A percentile compares a stretch with the other conserved stretches of the same genome.
These are phyloP conservation scores for Orbilia brochopaga DNA, from an alignment of 2,329 filamentous ascomycete species.

Conservation along the genomic window DNA sequence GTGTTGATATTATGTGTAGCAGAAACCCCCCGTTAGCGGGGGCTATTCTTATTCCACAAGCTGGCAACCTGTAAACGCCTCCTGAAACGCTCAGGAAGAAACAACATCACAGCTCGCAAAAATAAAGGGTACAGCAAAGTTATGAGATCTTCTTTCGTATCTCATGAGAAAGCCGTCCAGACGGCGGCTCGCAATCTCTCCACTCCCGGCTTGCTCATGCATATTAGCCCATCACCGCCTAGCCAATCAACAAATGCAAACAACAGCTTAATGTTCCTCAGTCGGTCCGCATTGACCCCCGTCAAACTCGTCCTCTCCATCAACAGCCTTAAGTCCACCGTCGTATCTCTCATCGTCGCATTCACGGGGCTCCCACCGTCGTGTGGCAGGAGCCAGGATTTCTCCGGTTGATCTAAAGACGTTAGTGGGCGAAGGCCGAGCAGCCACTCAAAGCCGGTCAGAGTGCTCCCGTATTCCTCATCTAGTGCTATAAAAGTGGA, in stretches of 20 bases:
- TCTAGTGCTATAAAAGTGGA: conserved; percentile 77
- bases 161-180: conserved; percentile 58
- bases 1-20: too few relatives aligned
- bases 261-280: conserved; percentile 69
- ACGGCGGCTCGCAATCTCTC: conserved; percentile 64
- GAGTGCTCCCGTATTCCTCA: conserved; percentile 62
- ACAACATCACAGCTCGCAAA: neutral
- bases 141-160: neutral
- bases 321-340: conserved; percentile 74
- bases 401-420: conserved; percentile 69
- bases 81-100: neutral
- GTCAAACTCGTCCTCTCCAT: conserved; percentile 64
- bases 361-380: conserved; percentile 61
- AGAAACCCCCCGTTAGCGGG: too few relatives aligned
- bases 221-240: conserved; percentile 60
- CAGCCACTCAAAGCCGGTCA: conserved; percentile 72
- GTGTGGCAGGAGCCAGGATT: conserved; percentile 66
- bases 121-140: conserved; percentile 6
- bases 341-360: conserved; percentile 65
- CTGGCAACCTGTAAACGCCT: conserved; percentile 1
- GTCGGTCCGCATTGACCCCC: conserved; percentile 63
- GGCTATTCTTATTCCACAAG: neutral
- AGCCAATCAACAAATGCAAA: conserved; percentile 70
- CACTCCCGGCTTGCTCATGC: conserved; percentile 66
- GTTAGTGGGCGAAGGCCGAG: conserved; percentile 68